phyloP scores from a whole-genome alignment of 306 rosid species.

The Cucurbita maxima region DNA sequence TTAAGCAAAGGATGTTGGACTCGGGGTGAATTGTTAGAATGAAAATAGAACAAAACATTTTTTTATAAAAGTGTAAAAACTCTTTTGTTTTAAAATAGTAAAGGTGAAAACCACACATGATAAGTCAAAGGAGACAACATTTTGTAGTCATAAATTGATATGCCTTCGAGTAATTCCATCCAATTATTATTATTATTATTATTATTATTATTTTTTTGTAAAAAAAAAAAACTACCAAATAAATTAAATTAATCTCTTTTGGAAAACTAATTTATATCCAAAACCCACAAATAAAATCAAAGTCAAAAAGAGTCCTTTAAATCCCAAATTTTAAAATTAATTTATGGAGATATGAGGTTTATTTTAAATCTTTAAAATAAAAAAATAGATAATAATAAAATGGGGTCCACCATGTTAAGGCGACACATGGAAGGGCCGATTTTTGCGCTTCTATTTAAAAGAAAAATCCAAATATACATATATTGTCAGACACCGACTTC shows the following conservation, averaged over 20 bases:
- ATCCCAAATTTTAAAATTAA: not conserved
- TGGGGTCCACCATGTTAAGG: constrained; percentile 5
- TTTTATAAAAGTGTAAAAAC: too few species aligned
- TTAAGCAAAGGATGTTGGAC: too few species aligned
- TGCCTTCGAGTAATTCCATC: too few species aligned
- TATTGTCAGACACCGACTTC: constrained; percentile 9
- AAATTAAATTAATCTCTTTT: not conserved
- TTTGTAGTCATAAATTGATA: too few species aligned
- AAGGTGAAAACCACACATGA: too few species aligned
- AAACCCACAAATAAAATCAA: not conserved
- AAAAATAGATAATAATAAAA: not conserved
- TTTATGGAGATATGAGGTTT: not conserved
- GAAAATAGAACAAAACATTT: too few species aligned
- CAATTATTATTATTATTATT: too few species aligned
- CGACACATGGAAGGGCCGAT: constrained; percentile 5
- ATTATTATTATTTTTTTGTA: too few species aligned
- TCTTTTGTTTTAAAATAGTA: too few species aligned
- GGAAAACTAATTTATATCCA: not conserved
- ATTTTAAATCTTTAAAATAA: not conserved
- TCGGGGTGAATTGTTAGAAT: too few species aligned
- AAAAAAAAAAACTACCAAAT: not conserved
- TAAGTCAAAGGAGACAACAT: too few species aligned
- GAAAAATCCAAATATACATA: not conserved
- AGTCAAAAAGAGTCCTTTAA: not conserved
- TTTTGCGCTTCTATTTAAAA: not conserved